Percentiles rank a stretch among this genome's conserved stretches.
Conservation (phyloP, 192 early-diverging fungal genomes). For the Spizellomyces punctatus region DNA sequence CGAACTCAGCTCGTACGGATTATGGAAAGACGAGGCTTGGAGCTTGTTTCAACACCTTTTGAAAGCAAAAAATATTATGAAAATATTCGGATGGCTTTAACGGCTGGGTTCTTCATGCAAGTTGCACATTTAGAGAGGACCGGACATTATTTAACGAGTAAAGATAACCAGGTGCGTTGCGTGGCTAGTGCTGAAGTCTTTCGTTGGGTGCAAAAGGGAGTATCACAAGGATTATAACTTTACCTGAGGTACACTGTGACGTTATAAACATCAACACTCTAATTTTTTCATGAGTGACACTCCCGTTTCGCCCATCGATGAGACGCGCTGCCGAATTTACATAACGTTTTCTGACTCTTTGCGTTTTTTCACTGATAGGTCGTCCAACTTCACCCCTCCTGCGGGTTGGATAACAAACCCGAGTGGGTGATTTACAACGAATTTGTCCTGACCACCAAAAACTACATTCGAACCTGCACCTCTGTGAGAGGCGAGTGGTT, state of each 20-base stretch:
- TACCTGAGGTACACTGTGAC: too few relatives aligned
- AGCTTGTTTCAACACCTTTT: slow-evolving; percentile 71
- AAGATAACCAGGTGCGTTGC: slow-evolving; percentile 87
- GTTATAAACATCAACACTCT: too few relatives aligned
- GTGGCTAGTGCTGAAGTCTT: not conserved
- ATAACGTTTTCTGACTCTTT: not conserved
- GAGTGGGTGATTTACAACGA: slow-evolving; percentile 99
- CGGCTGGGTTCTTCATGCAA: slow-evolving; percentile 98
- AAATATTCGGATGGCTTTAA: slow-evolving; percentile 87
- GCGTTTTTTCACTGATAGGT: slow-evolving; percentile 32
- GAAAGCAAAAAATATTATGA: slow-evolving; percentile 67
- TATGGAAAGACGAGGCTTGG: slow-evolving; percentile 73
- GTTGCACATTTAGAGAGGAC: slow-evolving; percentile 87
- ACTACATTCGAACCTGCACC: slow-evolving; percentile 94
- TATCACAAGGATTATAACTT: too few relatives aligned
- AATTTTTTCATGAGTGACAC: too few relatives aligned
- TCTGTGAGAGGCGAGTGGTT: slow-evolving; percentile 83
- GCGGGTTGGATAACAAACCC: slow-evolving; percentile 84
- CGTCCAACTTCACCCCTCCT: slow-evolving; percentile 92
- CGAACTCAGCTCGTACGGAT: slow-evolving; percentile 83
- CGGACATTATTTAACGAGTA: slow-evolving; percentile 89
- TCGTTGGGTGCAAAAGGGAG: not conserved
- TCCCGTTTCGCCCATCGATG: too few relatives aligned
- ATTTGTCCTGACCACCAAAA: slow-evolving; percentile 94
- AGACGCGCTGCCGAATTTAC: not conserved